phyloP scores from a whole-genome alignment of 371 early-diverging fungal species.

The Mucor lusitanicus region DNA sequence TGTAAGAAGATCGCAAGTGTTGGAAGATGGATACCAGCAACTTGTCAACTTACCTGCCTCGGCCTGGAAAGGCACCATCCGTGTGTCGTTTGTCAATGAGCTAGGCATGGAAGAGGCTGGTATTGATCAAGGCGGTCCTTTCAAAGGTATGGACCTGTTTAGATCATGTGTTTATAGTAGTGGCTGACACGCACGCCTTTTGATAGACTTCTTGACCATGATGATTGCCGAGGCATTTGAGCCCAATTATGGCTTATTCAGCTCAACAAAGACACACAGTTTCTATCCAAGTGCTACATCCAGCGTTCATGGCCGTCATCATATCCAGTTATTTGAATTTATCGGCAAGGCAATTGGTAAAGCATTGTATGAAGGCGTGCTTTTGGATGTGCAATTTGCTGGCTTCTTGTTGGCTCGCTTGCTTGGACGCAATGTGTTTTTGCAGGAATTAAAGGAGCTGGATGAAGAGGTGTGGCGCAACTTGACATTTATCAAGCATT shows the following conservation, averaged over 20 bases:
- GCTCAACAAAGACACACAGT: conserved; percentile 65
- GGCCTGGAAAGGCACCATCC: conserved; percentile 73
- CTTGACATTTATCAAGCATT: conserved; percentile 80
- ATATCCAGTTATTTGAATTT: conserved; percentile 72
- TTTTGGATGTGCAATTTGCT: conserved; percentile 88
- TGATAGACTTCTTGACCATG: conserved; percentile 80
- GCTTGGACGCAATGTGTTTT: conserved; percentile 70
- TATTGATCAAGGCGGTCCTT: conserved; percentile 93
- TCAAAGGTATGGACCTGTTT: conserved; percentile 58
- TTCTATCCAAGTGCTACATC: conserved; percentile 70
- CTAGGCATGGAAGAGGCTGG: conserved; percentile 79
- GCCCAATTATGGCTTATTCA: conserved; percentile 72
- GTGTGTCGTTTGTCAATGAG: conserved; percentile 82
- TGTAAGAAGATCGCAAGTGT: conserved; percentile 71
- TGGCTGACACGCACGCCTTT: too few relatives aligned
- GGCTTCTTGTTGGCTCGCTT: conserved; percentile 82
- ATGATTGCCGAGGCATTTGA: conserved; percentile 78
- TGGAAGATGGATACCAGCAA: conserved; percentile 80
- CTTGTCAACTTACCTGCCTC: conserved; percentile 54
- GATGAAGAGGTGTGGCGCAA: conserved; percentile 82
- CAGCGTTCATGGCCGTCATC: conserved; percentile 47
- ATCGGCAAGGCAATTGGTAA: conserved; percentile 89
- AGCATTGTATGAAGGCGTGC: conserved; percentile 87
- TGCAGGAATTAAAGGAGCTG: conserved; percentile 83
- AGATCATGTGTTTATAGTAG: too few relatives aligned